Evolutionary conservation across 2,329 filamentous ascomycete genomes (phyloP).

Genomic region (Ceratocystis colombiana): DNA sequence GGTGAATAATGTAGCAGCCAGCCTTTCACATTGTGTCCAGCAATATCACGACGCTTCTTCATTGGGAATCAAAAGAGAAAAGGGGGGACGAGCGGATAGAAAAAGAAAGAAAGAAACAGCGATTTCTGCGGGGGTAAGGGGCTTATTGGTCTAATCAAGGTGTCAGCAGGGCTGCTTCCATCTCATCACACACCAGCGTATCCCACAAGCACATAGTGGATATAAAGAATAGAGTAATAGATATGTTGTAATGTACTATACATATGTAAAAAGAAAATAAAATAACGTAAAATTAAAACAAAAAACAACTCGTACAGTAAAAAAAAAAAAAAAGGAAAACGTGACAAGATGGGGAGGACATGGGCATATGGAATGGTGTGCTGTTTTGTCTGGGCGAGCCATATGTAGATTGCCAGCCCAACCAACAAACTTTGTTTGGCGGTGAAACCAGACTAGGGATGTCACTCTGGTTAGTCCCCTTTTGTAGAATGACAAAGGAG

Average conservation of each 20-base stretch:
- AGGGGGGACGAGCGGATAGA: background rate
- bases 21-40: conserved; percentile 1
- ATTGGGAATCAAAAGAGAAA: background rate
- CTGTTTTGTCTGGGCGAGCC: background rate
- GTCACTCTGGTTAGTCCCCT: background rate
- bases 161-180: conserved; percentile 3
- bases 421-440: conserved; percentile 6
- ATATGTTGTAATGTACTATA: too few species aligned
- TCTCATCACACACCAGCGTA: background rate
- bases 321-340: too few species aligned
- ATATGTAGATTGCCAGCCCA: background rate
- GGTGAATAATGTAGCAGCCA: background rate
- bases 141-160: background rate
- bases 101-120: background rate
- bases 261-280: too few species aligned
- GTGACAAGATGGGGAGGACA: too few species aligned
- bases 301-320: too few species aligned
- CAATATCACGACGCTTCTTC: background rate
- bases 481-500: background rate
- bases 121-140: conserved; percentile 10
- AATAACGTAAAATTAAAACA: too few species aligned
- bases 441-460: background rate
- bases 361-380: too few species aligned
- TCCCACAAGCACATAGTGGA: background rate
- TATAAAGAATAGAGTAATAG: too few species aligned